A percentile compares a stretch with the other conserved stretches of the same genome.
Evolutionary conservation across 257 asterid genomes (phyloP).

Genomic region (Prunella vulgaris): DNA sequence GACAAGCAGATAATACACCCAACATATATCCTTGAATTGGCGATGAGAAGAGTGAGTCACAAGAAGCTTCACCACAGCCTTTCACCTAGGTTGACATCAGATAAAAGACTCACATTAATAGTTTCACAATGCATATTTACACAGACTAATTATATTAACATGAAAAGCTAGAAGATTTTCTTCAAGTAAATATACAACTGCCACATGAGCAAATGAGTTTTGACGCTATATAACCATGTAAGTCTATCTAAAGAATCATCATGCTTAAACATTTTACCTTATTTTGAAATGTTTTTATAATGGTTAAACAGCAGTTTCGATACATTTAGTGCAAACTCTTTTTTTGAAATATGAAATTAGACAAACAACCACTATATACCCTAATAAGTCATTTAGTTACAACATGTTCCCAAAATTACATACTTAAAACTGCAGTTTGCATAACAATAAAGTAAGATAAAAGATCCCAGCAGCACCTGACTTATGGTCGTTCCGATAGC

Average conservation of each 20-base stretch:
- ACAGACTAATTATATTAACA: neutral
- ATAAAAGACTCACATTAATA: neutral
- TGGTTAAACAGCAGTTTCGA: neutral
- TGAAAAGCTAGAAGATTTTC: slow-evolving; percentile 3
- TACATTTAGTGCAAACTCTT: slow-evolving; percentile 7
- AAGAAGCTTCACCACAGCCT: slow-evolving; percentile 93
- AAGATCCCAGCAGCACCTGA: slow-evolving; percentile 48
- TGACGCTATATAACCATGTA: slow-evolving; percentile 12
- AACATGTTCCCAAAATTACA: neutral
- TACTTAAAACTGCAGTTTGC: neutral
- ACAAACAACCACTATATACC: neutral
- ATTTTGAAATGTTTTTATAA: neutral
- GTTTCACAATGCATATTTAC: slow-evolving; percentile 2
- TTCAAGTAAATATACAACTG: neutral
- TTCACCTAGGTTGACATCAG: slow-evolving; percentile 53
- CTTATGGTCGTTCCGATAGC: slow-evolving; percentile 97
- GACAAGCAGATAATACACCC: slow-evolving; percentile 87
- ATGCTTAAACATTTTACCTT: neutral
- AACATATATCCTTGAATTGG: slow-evolving; percentile 90
- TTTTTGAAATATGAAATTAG: neutral
- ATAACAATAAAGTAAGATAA: slow-evolving; percentile 14
- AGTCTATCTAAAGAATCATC: neutral
- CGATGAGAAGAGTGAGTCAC: slow-evolving; percentile 82
- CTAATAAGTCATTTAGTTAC: neutral
- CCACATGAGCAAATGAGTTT: slow-evolving; percentile 5